These are phyloP conservation scores for Coniella lustricola DNA, from an alignment of 2,329 filamentous ascomycete species.

Conservation along the genomic window DNA sequence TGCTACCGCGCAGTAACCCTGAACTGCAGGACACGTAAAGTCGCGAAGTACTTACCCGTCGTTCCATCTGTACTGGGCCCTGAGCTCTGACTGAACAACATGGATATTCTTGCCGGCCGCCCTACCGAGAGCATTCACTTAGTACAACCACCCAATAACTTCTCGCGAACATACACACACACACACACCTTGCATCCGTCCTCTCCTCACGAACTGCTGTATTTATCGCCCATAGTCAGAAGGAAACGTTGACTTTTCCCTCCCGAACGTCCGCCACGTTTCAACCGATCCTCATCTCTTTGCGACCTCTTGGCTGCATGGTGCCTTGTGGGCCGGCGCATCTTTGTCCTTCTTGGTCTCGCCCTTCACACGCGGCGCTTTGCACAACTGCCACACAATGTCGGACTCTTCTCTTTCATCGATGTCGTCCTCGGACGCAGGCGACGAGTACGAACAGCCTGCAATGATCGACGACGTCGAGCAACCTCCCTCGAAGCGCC, in stretches of 20 bases:
- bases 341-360: neutral
- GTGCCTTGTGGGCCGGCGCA: neutral
- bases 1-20: too few species aligned
- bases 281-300: neutral
- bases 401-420: constrained; percentile 43
- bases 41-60: too few species aligned
- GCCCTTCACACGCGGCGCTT: neutral
- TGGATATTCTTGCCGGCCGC: too few species aligned
- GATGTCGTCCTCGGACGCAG: constrained; percentile 31
- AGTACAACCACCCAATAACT: too few species aligned
- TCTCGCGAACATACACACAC: too few species aligned
- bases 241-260: neutral
- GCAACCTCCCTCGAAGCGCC: constrained; percentile 39
- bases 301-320: neutral
- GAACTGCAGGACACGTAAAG: too few species aligned
- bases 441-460: constrained; percentile 40
- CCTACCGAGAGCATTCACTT: too few species aligned
- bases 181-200: too few species aligned
- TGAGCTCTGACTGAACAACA: too few species aligned
- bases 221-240: neutral
- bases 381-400: constrained; percentile 2
- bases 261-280: neutral
- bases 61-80: too few species aligned
- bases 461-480: constrained; percentile 30
- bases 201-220: too few species aligned